Evolutionary conservation across 257 asterid species (phyloP), one percentile per base, ranked within the genome.

Genomic region (Galeopsis tetrahit): DNA sequence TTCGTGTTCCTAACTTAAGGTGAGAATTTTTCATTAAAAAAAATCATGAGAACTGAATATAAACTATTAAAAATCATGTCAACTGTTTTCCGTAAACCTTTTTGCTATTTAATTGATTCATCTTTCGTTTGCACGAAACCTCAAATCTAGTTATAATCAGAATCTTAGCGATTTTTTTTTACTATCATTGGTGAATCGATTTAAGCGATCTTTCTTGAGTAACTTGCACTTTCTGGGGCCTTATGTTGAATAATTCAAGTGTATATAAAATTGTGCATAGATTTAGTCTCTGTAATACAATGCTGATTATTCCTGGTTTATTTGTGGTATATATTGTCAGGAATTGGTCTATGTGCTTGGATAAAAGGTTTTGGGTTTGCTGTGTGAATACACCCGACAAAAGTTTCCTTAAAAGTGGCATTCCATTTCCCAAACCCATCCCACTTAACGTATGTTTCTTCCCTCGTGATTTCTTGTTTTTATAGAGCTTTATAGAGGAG

Each of bases 351-450:
- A 71, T 59, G 49, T 72, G 79, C 70, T 36, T 80, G 43, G 61
- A 68, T 67, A 82, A 78, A 72, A 80, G 43, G 64, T 78, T 79
- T 76, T 82, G 78, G 77, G 66, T 73, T 74, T 83, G 87, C 87
- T 84, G 90, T 77, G 69, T 85, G 85, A 82, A 80, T 79, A 83
- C 83, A 34, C 71, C 90, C 43, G 82, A 85, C 48, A 84, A 85
- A 60, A 80, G 82, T 71, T 68, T 85, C 80, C 85, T 89, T 34
- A 80, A 82, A 34, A 84, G 82, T 78, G 79, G 75, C 82, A 72
- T 82, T 73, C 84, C 87, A 63, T 87, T 87, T 75, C 82, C 82
- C 34, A 84, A 75, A 70, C 94, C 88, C 63, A 63, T 88, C 69
- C 92, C 89, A 0, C 91, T 88, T 6, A 74, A 79, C 48, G 96